Evolutionary conservation across 441 rosid genomes (phyloP), one percentile per base, ranked within the genome.

Genomic region (Isatis lusitanica): DNA sequence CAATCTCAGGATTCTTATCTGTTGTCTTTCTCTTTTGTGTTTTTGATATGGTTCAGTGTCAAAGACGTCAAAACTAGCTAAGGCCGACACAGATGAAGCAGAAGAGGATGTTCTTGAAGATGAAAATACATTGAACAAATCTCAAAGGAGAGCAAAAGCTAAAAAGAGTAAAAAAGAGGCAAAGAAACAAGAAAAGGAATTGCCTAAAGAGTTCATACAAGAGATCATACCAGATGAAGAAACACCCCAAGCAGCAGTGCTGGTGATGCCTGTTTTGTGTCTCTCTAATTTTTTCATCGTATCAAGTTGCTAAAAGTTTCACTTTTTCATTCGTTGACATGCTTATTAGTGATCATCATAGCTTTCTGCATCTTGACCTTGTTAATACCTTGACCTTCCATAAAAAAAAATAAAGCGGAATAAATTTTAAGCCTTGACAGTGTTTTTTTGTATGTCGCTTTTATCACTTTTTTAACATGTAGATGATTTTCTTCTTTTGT

Each of bases 151-250:
- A 78, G 91, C 83, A 1, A 92, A 88, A 85, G 76, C 87, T 35
- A 95, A 95, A 78, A 93, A 85, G 79, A 68, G 65, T 40, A 92
- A 82, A 84, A 94, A 79, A 67, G 98, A 90, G 66, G 89, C 93
- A 13, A 95, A 85, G 80, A 85, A 80, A 79, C 88, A 80, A 46
- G 92, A 78, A 56, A 90, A 83, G 68, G 89, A 85, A 26, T 46
- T 74, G 55, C 79, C 76, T 60, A 79, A 81, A 46, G 86, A 85
- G 71, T 70, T 73, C 30, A 78, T 81, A 59, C 79, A 81, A 71
- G 86, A 85, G 71, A 71, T 73, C 30, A 78, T 81, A 59, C 79
- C 80, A 71, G 79, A 77, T 61, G 78, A 86, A 62, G 84, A 81
- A 75, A 78, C 89, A 18, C 88, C 90, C 13, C 98, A 90, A 74